These are phyloP conservation scores for Blastocrithidia nonstop DNA, from an alignment of 208 protist species.

Conservation along the genomic window DNA sequence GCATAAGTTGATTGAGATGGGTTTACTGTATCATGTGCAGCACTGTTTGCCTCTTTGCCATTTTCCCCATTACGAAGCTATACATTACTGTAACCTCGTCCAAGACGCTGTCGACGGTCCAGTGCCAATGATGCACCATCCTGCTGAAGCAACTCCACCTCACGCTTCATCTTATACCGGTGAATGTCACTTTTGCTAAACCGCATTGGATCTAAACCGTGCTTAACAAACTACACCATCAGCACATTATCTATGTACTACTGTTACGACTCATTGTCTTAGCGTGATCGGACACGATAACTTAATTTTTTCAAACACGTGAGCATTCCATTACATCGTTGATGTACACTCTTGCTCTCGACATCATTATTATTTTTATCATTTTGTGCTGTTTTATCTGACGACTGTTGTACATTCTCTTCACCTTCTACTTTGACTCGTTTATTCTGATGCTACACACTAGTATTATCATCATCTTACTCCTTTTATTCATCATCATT, in stretches of 20 bases:
- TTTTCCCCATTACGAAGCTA: neutral
- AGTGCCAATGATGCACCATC: conserved; percentile 52
- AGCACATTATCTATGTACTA: conserved; percentile 48
- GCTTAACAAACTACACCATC: conserved; percentile 44
- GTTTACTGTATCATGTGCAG: conserved; percentile 4
- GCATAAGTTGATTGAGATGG: conserved; percentile 44
- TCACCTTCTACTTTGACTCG: too few relatives aligned
- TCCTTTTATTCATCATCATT: conserved; percentile 26
- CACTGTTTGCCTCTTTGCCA: neutral
- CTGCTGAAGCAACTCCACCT: conserved; percentile 62
- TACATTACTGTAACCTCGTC: conserved; percentile 30
- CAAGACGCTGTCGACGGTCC: conserved; percentile 38
- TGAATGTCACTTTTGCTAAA: conserved; percentile 41
- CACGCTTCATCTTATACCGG: conserved; percentile 39
- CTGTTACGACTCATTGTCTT: conserved; percentile 28
- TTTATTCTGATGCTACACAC: too few relatives aligned
- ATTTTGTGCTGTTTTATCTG: too few relatives aligned
- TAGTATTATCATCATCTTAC: conserved; percentile 14
- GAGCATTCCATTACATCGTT: conserved; percentile 58
- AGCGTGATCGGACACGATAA: conserved; percentile 34
- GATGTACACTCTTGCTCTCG: neutral
- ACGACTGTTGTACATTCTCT: too few relatives aligned
- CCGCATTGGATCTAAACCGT: conserved; percentile 44
- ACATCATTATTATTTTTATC: conserved; percentile 3
- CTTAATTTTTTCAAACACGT: conserved; percentile 45